Evolutionary conservation across 148 eudicot genomes (phyloP).

Genomic region (Polygonum maritimum): DNA sequence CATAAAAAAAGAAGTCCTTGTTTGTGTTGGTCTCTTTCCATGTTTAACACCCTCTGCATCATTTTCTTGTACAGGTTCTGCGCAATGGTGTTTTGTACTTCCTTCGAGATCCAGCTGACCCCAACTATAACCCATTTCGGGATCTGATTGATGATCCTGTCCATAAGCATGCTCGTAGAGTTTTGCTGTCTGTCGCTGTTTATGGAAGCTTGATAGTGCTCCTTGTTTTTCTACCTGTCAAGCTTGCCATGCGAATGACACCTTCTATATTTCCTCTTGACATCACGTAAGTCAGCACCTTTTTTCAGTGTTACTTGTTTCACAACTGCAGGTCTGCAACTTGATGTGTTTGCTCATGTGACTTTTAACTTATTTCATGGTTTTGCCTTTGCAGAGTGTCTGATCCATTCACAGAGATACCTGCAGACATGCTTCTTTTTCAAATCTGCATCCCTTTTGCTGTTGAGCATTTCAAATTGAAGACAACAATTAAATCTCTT

Average conservation of each 20-base stretch:
- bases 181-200: constrained; percentile 80
- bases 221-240: constrained; percentile 89
- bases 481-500: constrained; percentile 70
- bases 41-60: neutral
- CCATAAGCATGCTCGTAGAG: constrained; percentile 94
- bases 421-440: constrained; percentile 87
- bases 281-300: constrained; percentile 63
- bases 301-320: neutral
- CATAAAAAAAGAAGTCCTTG: neutral
- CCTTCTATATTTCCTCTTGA: constrained; percentile 89
- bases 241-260: constrained; percentile 84
- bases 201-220: constrained; percentile 93
- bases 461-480: constrained; percentile 79
- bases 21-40: neutral
- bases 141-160: constrained; percentile 96
- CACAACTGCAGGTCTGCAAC: neutral
- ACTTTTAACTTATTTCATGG: constrained; percentile 3
- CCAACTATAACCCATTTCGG: constrained; percentile 92
- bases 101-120: constrained; percentile 98
- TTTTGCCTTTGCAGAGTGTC: constrained; percentile 58
- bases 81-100: constrained; percentile 92
- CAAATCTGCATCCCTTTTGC: constrained; percentile 99
- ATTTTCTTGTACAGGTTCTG: constrained; percentile 48
- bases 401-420: constrained; percentile 95
- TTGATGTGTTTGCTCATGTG: neutral